Percentiles rank a stretch among this genome's conserved stretches.
These are phyloP conservation scores for Penicillium expansum DNA, from an alignment of 2,329 filamentous ascomycete genomes.

Conservation along the genomic window DNA sequence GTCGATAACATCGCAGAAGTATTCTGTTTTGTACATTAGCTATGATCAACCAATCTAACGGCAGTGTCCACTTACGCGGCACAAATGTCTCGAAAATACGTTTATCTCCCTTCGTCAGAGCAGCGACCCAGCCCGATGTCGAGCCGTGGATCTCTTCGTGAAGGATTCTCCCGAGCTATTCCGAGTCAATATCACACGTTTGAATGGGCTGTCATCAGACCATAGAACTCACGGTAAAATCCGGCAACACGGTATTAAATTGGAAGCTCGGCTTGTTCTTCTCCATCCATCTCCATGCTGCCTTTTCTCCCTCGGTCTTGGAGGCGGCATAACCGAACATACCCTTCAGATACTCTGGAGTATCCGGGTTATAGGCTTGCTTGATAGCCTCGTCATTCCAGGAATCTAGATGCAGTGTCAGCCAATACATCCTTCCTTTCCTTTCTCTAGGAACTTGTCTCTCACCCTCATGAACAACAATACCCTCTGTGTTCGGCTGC, in stretches of 20 bases:
- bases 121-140: conserved; percentile 11
- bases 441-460: not conserved
- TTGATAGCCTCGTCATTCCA: conserved; percentile 29
- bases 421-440: not conserved
- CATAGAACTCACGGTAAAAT: conserved; percentile 38
- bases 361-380: conserved; percentile 32
- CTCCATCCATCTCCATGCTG: conserved; percentile 46
- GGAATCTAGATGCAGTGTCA: conserved; percentile 7
- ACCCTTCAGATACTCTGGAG: conserved; percentile 29
- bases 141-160: conserved; percentile 27
- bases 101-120: conserved; percentile 8
- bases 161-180: conserved; percentile 35
- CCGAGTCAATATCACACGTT: not conserved
- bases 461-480: conserved; percentile 17
- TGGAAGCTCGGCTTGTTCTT: conserved; percentile 45
- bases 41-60: not conserved
- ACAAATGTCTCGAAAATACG: not conserved
- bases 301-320: conserved; percentile 49
- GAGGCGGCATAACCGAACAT: conserved; percentile 44
- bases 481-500: not conserved
- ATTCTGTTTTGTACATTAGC: not conserved
- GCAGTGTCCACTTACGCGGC: not conserved
- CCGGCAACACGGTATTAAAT: conserved; percentile 42
- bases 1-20: conserved; percentile 30
- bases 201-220: conserved; percentile 1